Percentiles rank a stretch among this genome's conserved stretches.
phyloP scores from a whole-genome alignment of 805 yeast species.

The Metschnikowia similis region DNA sequence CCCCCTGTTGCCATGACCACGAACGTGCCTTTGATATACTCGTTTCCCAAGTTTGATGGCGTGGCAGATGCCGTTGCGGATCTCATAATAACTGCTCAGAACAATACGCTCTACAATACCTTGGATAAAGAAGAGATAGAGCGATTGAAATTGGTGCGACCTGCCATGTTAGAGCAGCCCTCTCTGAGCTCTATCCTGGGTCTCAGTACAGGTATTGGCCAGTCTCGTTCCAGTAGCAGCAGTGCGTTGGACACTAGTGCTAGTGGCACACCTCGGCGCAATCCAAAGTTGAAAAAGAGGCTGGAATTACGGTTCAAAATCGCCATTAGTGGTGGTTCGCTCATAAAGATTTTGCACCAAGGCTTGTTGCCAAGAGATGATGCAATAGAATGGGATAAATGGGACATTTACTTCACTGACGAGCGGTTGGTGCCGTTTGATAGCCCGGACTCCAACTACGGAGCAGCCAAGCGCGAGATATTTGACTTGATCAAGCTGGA shows the following conservation, averaged over 20 bases:
- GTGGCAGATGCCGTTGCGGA: constrained; percentile 98
- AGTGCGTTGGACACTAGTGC: constrained; percentile 3
- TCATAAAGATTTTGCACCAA: constrained; percentile 79
- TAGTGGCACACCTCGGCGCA: constrained; percentile 11
- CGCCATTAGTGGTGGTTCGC: constrained; percentile 91
- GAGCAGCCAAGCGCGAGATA: constrained; percentile 78
- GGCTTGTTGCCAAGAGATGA: constrained; percentile 70
- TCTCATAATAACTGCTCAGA: constrained; percentile 86
- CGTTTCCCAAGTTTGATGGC: constrained; percentile 83
- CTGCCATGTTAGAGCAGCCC: constrained; percentile 11
- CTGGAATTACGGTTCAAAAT: constrained; percentile 76
- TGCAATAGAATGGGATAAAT: constrained; percentile 82
- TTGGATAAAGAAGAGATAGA: constrained; percentile 32
- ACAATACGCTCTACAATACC: constrained; percentile 53
- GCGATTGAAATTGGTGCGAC: constrained; percentile 26
- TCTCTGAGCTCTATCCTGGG: constrained; percentile 10
- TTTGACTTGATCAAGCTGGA: constrained; percentile 62
- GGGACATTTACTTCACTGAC: constrained; percentile 97
- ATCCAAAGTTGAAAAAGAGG: constrained; percentile 45
- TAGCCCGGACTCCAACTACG: constrained; percentile 80
- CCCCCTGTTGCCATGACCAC: constrained; percentile 64
- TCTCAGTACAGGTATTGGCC: constrained; percentile 2
- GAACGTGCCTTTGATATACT: constrained; percentile 88
- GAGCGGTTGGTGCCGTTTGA: constrained; percentile 90
- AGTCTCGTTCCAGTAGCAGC: constrained; percentile 15